Evolutionary conservation across 495 filamentous ascomycete genomes (phyloP).

Genomic region (Penicillium turbatum): DNA sequence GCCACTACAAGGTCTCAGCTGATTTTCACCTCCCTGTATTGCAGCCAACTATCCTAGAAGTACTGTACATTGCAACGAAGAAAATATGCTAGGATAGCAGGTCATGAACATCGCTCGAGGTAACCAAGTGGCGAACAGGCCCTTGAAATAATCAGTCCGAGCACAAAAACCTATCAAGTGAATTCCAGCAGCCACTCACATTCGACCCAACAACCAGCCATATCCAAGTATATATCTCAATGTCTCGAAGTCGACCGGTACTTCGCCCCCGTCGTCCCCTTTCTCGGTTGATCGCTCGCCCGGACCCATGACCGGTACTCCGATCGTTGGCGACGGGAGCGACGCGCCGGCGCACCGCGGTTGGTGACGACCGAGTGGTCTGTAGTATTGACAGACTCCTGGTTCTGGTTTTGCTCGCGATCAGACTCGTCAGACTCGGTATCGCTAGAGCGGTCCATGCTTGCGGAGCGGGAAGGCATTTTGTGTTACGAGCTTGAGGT

Average conservation of each 20-base stretch:
- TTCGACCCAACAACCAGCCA: background rate
- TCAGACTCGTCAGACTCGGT: constrained; percentile 4
- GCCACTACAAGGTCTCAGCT: too few relatives aligned
- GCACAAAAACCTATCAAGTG: too few relatives aligned
- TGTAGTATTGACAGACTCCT: background rate
- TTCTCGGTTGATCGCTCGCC: constrained; percentile 6
- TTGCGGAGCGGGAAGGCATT: constrained; percentile 19
- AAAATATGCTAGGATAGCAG: too few relatives aligned
- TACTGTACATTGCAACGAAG: too few relatives aligned
- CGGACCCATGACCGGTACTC: constrained; percentile 20
- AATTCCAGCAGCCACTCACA: background rate
- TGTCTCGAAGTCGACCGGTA: constrained; percentile 22
- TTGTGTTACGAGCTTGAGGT: background rate
- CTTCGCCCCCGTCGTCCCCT: constrained; percentile 23
- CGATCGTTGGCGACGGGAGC: constrained; percentile 17
- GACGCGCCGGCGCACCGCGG: constrained; percentile 19
- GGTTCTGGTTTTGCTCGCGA: constrained; percentile 8
- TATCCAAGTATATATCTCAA: constrained; percentile 8
- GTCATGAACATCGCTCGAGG: background rate
- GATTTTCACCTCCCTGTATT: too few relatives aligned
- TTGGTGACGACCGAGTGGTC: constrained; percentile 17
- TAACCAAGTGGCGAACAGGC: background rate
- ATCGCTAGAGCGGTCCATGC: constrained; percentile 3
- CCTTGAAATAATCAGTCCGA: background rate
- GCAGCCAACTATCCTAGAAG: too few relatives aligned